Evolutionary conservation across 805 yeast species (phyloP).

Genomic region (Scheffersomyces ergatensis): DNA sequence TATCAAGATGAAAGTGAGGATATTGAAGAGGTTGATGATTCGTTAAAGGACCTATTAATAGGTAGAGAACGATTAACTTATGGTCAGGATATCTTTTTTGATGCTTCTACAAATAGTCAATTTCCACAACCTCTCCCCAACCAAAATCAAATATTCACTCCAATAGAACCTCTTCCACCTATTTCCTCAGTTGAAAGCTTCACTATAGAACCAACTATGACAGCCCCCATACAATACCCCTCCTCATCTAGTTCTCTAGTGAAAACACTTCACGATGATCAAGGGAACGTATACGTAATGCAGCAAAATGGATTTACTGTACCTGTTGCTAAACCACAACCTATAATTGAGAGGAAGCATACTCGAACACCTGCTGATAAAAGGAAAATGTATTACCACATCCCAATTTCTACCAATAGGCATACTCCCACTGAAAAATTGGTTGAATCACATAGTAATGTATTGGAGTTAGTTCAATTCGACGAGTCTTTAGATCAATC

Average conservation of each 20-base stretch:
- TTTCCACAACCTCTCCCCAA: no score
- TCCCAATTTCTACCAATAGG: conserved; percentile 14
- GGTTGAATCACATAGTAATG: conserved; percentile 16
- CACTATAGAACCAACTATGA: not conserved
- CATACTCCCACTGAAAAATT: conserved; percentile 13
- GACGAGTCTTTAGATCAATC: conserved; percentile 12
- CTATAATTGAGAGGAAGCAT: not conserved
- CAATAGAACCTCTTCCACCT: not conserved
- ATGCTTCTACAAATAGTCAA: conserved; percentile 1
- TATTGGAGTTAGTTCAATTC: conserved; percentile 21
- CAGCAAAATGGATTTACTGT: conserved; percentile 10
- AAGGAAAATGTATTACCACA: conserved; percentile 14
- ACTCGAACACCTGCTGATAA: not conserved
- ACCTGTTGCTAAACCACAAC: conserved; percentile 4
- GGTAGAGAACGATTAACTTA: conserved; percentile 15
- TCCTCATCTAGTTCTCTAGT: not conserved
- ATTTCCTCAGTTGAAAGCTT: no score
- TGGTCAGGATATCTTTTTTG: conserved; percentile 9
- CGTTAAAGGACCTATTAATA: conserved; percentile 10
- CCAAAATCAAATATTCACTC: no score
- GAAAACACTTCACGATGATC: conserved; percentile 4
- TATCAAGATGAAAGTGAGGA: conserved; percentile 3
- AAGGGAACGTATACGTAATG: conserved; percentile 8
- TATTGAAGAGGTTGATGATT: conserved; percentile 9
- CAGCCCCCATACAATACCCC: not conserved